Percentiles rank a stretch among this genome's conserved stretches.
phyloP scores from a whole-genome alignment of 371 early-diverging fungal genomes.

The Mortierella sp. region DNA sequence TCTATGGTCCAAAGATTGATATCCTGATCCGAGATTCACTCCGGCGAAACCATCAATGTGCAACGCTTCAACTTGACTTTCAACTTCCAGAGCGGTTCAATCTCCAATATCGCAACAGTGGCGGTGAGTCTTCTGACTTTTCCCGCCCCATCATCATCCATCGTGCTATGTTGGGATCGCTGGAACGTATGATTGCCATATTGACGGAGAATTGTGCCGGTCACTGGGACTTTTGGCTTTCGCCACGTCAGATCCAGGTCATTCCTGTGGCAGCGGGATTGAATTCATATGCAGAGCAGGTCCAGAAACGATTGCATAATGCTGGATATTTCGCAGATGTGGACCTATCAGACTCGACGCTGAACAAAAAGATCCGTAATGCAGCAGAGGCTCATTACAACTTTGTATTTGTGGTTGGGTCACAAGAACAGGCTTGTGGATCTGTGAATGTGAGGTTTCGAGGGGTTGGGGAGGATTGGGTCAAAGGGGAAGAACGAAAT shows the following conservation, averaged over 20 bases:
- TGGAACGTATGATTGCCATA: constrained; percentile 99
- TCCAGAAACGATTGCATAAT: constrained; percentile 62
- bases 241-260: constrained; percentile 95
- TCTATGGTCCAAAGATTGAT: constrained; percentile 99
- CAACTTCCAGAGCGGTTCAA: constrained; percentile 94
- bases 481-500: constrained; percentile 75
- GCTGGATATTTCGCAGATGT: constrained; percentile 88
- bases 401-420: constrained; percentile 92
- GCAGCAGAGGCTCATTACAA: constrained; percentile 88
- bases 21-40: constrained; percentile 98
- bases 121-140: constrained; percentile 58
- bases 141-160: constrained; percentile 99
- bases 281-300: constrained; percentile 74
- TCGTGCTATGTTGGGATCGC: constrained; percentile 98
- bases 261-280: constrained; percentile 81
- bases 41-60: constrained; percentile 95
- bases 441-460: constrained; percentile 94
- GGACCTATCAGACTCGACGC: constrained; percentile 87
- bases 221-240: constrained; percentile 99
- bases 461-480: constrained; percentile 77
- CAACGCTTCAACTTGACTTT: constrained; percentile 99
- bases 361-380: constrained; percentile 96
- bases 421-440: constrained; percentile 83
- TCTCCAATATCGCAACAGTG: constrained; percentile 85
- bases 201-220: constrained; percentile 97